These are phyloP conservation scores for Eudorina sp. DNA, from an alignment of 139 green algal genomes.

Conservation along the genomic window DNA sequence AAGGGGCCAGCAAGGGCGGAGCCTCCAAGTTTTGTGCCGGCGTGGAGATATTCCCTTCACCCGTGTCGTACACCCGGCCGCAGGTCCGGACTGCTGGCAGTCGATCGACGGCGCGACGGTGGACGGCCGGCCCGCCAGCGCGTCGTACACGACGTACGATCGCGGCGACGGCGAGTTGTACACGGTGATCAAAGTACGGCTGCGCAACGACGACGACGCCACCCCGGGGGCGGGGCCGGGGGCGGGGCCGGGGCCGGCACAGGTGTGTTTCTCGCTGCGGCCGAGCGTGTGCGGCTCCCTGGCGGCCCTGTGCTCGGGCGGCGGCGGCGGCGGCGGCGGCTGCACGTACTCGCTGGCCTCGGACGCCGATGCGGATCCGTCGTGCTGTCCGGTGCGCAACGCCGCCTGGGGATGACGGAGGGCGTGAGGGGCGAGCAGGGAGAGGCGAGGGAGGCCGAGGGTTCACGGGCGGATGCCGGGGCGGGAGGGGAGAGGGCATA, in stretches of 20 bases:
- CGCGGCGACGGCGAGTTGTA: neutral
- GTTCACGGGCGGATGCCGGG: too few relatives aligned
- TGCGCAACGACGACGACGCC: neutral
- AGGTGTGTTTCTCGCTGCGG: slow-evolving; percentile 5
- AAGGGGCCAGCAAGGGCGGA: too few relatives aligned
- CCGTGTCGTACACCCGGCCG: too few relatives aligned
- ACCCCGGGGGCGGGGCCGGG: too few relatives aligned
- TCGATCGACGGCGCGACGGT: neutral
- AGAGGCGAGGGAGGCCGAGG: too few relatives aligned
- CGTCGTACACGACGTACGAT: slow-evolving; percentile 20
- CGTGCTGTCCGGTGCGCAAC: neutral
- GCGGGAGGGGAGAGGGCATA: too few relatives aligned
- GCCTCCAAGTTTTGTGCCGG: too few relatives aligned
- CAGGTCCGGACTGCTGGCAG: neutral
- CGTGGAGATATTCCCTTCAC: too few relatives aligned
- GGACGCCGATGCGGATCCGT: neutral
- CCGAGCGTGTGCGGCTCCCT: neutral
- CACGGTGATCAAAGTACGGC: neutral
- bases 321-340: neutral
- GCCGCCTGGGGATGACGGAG: neutral
- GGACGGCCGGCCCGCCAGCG: neutral
- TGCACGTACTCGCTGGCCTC: slow-evolving; percentile 16
- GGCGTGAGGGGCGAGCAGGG: too few relatives aligned
- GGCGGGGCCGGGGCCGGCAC: neutral
- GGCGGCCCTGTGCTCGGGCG: neutral